These are phyloP conservation scores for Cutaneotrichosporon sp. DNA, from an alignment of 1,284 basidiomycete species.

Conservation along the genomic window DNA sequence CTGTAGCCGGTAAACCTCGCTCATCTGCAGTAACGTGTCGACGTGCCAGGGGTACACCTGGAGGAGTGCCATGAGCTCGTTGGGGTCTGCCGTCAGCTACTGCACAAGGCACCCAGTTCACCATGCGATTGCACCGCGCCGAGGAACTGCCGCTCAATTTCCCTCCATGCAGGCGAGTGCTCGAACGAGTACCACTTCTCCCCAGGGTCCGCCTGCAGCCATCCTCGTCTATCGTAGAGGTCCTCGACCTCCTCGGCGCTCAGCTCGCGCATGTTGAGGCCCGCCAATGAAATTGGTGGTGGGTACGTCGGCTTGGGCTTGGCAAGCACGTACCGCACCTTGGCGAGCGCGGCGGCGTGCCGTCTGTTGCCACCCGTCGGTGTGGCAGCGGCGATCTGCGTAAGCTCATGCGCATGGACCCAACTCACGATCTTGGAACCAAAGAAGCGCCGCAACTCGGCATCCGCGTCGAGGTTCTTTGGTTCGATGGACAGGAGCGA, in stretches of 20 bases:
- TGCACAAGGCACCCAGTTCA: slow-evolving; percentile 49
- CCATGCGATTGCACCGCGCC: slow-evolving; percentile 74
- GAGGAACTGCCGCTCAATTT: slow-evolving; percentile 75
- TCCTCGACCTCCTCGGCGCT: slow-evolving; percentile 60
- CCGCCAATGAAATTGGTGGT: slow-evolving; percentile 54
- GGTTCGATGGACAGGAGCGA: slow-evolving; percentile 71
- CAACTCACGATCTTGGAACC: slow-evolving; percentile 75
- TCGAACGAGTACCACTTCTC: slow-evolving; percentile 85
- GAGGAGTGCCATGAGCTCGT: slow-evolving; percentile 55
- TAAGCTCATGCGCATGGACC: not conserved
- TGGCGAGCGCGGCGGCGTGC: slow-evolving; percentile 33
- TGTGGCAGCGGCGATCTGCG: slow-evolving; percentile 40
- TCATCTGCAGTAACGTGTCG: slow-evolving; percentile 83
- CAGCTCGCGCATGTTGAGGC: slow-evolving; percentile 64
- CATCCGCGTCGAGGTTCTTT: slow-evolving; percentile 76
- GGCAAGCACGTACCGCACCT: slow-evolving; percentile 43
- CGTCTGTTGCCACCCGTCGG: slow-evolving; percentile 27
- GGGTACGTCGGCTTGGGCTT: slow-evolving; percentile 54
- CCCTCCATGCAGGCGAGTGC: slow-evolving; percentile 77
- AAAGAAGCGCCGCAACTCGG: slow-evolving; percentile 87
- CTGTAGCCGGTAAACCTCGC: slow-evolving; percentile 71
- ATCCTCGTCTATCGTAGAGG: slow-evolving; percentile 55
- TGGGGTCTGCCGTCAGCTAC: slow-evolving; percentile 49
- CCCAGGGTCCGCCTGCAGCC: slow-evolving; percentile 52
- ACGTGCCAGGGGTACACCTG: slow-evolving; percentile 70